Conservation (phyloP, 306 rosid genomes). For the Sicyos edulis region DNA sequence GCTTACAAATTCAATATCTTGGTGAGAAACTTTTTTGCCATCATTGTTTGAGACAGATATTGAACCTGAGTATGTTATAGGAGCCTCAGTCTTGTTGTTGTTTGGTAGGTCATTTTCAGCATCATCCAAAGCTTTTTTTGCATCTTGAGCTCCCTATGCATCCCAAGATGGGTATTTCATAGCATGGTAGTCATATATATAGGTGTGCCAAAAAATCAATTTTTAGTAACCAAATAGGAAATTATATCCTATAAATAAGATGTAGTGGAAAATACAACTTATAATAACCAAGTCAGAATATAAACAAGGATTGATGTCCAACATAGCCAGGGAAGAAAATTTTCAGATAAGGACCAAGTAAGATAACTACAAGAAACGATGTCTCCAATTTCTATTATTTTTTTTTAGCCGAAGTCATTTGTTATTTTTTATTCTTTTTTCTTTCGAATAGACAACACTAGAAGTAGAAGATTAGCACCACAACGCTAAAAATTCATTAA, state of each 20-base stretch:
- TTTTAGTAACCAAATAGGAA: neutral
- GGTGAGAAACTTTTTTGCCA: conserved; percentile 79
- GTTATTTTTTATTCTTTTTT: neutral
- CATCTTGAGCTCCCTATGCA: conserved; percentile 57
- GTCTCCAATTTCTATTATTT: neutral
- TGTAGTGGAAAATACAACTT: neutral
- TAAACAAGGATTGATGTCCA: neutral
- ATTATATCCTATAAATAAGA: neutral
- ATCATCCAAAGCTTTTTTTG: conserved; percentile 67
- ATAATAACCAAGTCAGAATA: neutral
- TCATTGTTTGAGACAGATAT: conserved; percentile 76
- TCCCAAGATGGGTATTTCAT: conserved; percentile 23
- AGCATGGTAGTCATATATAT: neutral
- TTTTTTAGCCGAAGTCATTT: neutral
- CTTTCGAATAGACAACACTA: neutral
- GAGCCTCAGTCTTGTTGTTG: conserved; percentile 67
- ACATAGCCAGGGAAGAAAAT: neutral
- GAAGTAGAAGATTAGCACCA: neutral
- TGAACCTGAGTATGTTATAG: conserved; percentile 69
- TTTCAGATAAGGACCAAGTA: neutral
- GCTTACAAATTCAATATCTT: conserved; percentile 93
- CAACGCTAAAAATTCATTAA: neutral
- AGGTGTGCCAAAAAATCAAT: neutral
- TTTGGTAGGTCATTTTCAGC: conserved; percentile 63
- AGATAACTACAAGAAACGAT: neutral